Base-by-base conservation (phyloP, 2,329 filamentous ascomycete species). In the Fusarium agapanthi region DNA sequence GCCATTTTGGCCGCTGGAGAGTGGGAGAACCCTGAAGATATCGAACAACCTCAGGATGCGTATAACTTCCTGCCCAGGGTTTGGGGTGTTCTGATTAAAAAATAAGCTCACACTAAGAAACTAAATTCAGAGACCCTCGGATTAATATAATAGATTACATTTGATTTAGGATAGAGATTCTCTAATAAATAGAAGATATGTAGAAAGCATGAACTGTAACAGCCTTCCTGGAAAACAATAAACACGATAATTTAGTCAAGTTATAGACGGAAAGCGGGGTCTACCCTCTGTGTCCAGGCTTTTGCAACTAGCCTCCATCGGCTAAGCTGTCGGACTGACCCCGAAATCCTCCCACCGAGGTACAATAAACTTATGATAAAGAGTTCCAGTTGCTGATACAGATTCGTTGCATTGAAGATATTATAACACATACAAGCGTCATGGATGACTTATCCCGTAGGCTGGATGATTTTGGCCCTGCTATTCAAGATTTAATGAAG, bases 71-170 rank as follows among this genome's bases (percentile, higher is more conserved):
- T 35, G 16, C 15, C 34, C 34, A 35, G 34, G 34, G 34, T 35
- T 35, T 35, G 34, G 34, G 34, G 34, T 35, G 34, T 35, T 0
- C 8, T 35, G 0, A 35, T 35, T 35, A 35, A 35, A 1, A 35
- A 35, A 18, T 16, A 2, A 35, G 0, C 34, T 35, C 0, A 0
- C 2, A 10, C 0, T 18, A 2, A 35, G 1, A 35, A 5, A 9
- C 8, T 2, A 35, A 35, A 35, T 15, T 35, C 0, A 35, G 0
- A 18, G 34, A 35, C 15, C 15, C 34, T 35, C 7, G 1, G 15
- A 9, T 35, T 35, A 0, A 35, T 35, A 2, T 1, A 18, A 35
- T 1, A 0, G 34, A 3, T 35, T 35, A 1, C 2, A 18, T 35
- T 16, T 16, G 2, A 7, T 0, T 7, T 34, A 15, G 34, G 15